Base-by-base conservation (phyloP, 1,284 basidiomycete genomes). In the Cutaneotrichosporon cavernicola region DNA sequence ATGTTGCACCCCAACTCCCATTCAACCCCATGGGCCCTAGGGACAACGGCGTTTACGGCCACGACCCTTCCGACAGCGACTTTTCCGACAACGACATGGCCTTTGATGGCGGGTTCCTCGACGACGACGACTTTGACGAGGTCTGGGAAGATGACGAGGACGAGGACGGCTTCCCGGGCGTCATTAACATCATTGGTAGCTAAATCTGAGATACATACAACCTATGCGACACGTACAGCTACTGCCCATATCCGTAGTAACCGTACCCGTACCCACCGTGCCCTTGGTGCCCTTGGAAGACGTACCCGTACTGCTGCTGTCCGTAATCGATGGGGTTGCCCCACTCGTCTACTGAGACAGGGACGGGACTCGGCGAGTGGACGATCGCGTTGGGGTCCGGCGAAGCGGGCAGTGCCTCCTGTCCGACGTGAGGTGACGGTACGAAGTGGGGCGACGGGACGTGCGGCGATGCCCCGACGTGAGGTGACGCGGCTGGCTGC, bases 301-400 rank as follows among this genome's bases (percentile, higher is more conserved):
- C 32, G 21, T 51, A 51, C 9, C 53, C 53, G 26, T 51, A 51
- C 26, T 51, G 50, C 49, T 50, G 49, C 34, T 56, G 36, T 6
- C 53, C 53, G 16, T 56, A 56, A 21, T 56, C 36, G 46, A 65
- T 55, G 32, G 61, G 64, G 26, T 22, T 13, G n/a, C 51, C 32
- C 56, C 60, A 61, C 14, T 60, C 64, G 50, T 60, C 59, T 5
- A 57, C 55, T n/a, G 32, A 21, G 1, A 38, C 55, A 22, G 55
- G 22, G 10, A 38, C 55, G 38, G 55, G 38, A 38, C 38, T 56
- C 5, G 36, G 55, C 38, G 55, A 40, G 16, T 21, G 34, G 13
- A 18, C 55, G n/a, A 16, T 14, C 18, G 31, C 60, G 18, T 16
- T 53, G 3, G 43, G 57, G 56, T 49, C 56, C n/a, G 43, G 43